phyloP scores from a whole-genome alignment of 2,329 filamentous ascomycete genomes.

The Colletotrichum echinochloae region DNA sequence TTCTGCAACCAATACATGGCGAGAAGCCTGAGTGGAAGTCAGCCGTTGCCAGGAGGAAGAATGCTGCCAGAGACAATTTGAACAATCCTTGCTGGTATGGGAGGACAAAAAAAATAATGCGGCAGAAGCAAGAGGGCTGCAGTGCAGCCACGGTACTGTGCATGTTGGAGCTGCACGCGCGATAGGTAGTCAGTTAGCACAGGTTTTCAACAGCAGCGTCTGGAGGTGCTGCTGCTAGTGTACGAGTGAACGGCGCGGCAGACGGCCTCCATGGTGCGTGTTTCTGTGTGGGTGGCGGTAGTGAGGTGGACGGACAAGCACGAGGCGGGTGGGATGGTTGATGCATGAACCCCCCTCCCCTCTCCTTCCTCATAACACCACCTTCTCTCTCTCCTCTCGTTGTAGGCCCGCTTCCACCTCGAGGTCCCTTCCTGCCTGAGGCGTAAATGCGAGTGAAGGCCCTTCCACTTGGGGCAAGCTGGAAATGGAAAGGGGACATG shows the following conservation, averaged over 20 bases:
- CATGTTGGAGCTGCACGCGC: background rate
- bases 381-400: background rate
- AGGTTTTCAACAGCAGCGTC: background rate
- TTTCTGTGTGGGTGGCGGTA: background rate
- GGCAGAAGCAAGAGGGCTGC: background rate
- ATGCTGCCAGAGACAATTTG: constrained; percentile 15
- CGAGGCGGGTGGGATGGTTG: background rate
- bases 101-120: background rate
- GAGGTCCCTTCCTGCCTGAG: background rate
- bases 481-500: constrained; percentile 6
- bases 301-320: background rate
- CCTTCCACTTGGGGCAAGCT: constrained; percentile 2
- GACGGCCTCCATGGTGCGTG: background rate
- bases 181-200: background rate
- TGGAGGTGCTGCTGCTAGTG: background rate
- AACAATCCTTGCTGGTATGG: constrained; percentile 7
- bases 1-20: background rate
- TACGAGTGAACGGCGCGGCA: background rate
- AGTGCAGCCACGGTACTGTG: background rate
- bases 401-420: background rate
- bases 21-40: background rate
- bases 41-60: constrained; percentile 1
- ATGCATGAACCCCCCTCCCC: constrained; percentile 17
- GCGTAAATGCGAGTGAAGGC: background rate
- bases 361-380: background rate